Conservation (phyloP, 805 yeast species). For the Ogataea siamensis region DNA sequence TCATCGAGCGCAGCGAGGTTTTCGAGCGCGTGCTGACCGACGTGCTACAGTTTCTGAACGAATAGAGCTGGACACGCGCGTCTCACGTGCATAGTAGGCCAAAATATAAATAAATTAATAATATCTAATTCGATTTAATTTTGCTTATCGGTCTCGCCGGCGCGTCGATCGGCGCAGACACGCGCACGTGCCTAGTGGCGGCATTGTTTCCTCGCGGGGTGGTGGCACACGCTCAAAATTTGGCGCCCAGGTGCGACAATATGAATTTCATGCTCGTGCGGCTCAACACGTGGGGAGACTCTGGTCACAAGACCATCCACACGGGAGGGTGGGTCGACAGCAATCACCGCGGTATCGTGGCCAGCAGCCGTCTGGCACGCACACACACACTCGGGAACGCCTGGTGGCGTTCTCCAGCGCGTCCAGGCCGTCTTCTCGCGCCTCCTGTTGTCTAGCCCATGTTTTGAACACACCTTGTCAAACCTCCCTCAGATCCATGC, state of each 20-base stretch:
- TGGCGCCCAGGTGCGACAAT: neutral
- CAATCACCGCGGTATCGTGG: neutral
- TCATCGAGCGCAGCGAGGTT: conserved; percentile 5
- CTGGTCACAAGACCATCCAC: conserved; percentile 6
- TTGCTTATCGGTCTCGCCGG: too few species aligned
- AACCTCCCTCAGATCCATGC: too few species aligned
- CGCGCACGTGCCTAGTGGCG: conserved; percentile 2
- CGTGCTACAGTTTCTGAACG: conserved; percentile 5
- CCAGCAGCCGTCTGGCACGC: too few species aligned
- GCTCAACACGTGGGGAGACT: conserved; percentile 6
- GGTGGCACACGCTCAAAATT: neutral
- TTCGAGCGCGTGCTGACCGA: conserved; percentile 6
- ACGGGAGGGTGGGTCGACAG: neutral
- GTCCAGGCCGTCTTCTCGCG: neutral
- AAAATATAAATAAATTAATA: too few species aligned
- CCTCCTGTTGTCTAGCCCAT: neutral
- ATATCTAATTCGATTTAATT: too few species aligned
- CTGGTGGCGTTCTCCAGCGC: neutral
- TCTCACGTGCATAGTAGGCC: too few species aligned
- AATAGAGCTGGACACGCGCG: too few species aligned
- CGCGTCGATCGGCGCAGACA: neutral
- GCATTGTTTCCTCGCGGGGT: neutral
- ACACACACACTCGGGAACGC: neutral
- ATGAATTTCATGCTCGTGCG: conserved; percentile 2
- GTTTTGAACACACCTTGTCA: too few species aligned